Evolutionary conservation across 2,329 filamentous ascomycete species (phyloP).

Genomic region (Beauveria caledonica): DNA sequence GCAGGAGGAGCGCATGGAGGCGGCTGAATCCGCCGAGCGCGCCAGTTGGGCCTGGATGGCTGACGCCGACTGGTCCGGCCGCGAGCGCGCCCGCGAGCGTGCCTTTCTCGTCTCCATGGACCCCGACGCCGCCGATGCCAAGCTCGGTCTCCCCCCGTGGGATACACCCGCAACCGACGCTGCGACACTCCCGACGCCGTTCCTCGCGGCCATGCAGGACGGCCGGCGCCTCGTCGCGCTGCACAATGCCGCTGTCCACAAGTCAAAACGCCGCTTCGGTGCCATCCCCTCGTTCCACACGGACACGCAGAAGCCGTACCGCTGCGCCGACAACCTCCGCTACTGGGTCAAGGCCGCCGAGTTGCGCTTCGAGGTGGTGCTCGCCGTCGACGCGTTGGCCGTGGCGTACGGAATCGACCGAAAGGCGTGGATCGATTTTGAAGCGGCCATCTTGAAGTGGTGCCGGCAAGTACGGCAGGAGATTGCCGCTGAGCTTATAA

Average conservation of each 20-base stretch:
- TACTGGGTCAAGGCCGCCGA: conserved; percentile 97
- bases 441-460: conserved; percentile 77
- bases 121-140: conserved; percentile 32
- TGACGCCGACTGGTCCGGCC: conserved; percentile 65
- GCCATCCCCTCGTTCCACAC: conserved; percentile 82
- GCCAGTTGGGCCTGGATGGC: conserved; percentile 73
- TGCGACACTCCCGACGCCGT: conserved; percentile 56
- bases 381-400: conserved; percentile 78
- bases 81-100: conserved; percentile 69
- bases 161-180: conserved; percentile 33
- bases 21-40: conserved; percentile 60
- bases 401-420: conserved; percentile 68
- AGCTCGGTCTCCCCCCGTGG: conserved; percentile 56
- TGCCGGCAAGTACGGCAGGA: conserved; percentile 75
- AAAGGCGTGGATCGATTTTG: conserved; percentile 71
- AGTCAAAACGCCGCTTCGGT: conserved; percentile 79
- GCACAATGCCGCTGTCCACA: conserved; percentile 81
- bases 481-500: conserved; percentile 57
- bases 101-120: conserved; percentile 75
- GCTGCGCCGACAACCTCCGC: conserved; percentile 83
- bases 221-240: conserved; percentile 76
- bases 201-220: conserved; percentile 65
- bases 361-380: conserved; percentile 79
- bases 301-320: conserved; percentile 92
- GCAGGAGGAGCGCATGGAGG: conserved; percentile 69